phyloP scores from a whole-genome alignment of 179 eudicot species.

The Silene vulgaris region DNA sequence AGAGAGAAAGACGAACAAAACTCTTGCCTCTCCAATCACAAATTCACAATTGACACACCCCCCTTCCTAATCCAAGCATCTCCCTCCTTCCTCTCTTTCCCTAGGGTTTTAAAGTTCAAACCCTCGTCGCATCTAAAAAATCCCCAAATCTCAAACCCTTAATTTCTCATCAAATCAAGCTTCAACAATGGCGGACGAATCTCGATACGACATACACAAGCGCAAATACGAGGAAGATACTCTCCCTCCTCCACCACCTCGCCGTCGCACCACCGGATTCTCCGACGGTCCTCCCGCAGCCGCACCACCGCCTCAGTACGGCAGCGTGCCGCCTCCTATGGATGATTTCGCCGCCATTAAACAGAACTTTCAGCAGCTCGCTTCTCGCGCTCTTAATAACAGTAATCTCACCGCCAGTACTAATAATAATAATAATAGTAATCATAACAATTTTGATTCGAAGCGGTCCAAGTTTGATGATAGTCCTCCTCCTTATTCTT shows the following conservation, averaged over 20 bases:
- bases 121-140: neutral
- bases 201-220: constrained; percentile 54
- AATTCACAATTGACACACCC: too few species aligned
- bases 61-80: neutral
- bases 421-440: neutral
- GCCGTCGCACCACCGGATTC: constrained; percentile 56
- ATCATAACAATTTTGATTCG: constrained; percentile 24
- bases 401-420: neutral
- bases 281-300: constrained; percentile 50
- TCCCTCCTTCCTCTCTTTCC: too few species aligned
- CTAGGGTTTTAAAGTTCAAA: neutral
- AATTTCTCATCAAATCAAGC: neutral
- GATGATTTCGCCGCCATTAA: constrained; percentile 54
- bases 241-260: constrained; percentile 38
- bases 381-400: constrained; percentile 46
- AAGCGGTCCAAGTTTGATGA: constrained; percentile 67
- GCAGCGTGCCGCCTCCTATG: constrained; percentile 44
- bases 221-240: constrained; percentile 67
- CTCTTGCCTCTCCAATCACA: neutral
- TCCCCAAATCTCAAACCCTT: constrained; percentile 5
- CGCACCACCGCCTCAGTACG: constrained; percentile 32
- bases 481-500: constrained; percentile 25
- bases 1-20: neutral
- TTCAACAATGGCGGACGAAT: constrained; percentile 61
- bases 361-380: constrained; percentile 66